Conservation (phyloP, 192 early-diverging fungal genomes). For the Coemansia sp. region DNA sequence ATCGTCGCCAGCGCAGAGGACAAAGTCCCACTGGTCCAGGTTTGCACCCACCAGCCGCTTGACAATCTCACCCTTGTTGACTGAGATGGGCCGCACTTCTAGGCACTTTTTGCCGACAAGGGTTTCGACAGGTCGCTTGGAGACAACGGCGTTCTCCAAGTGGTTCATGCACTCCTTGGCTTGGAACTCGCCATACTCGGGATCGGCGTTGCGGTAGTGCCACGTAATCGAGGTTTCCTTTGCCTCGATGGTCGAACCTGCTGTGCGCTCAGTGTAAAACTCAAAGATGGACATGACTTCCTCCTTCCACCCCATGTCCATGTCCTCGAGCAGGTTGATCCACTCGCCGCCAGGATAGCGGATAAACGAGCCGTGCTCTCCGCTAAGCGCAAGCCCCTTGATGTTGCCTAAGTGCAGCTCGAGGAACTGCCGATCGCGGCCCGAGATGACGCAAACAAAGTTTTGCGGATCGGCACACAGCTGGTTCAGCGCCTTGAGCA, state of each 20-base stretch:
- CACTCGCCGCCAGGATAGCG: constrained; percentile 80
- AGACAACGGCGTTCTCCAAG: constrained; percentile 86
- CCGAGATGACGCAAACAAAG: constrained; percentile 89
- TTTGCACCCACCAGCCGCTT: constrained; percentile 70
- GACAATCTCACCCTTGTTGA: constrained; percentile 98
- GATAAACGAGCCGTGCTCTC: constrained; percentile 96
- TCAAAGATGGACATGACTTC: constrained; percentile 93
- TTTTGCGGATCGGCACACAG: constrained; percentile 82
- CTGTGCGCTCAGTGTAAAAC: constrained; percentile 95
- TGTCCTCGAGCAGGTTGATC: constrained; percentile 70
- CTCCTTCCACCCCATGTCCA: constrained; percentile 92
- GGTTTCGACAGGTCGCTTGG: constrained; percentile 94
- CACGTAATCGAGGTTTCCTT: constrained; percentile 94
- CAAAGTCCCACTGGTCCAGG: constrained; percentile 80
- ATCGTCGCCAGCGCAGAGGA: constrained; percentile 96
- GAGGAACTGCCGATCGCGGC: constrained; percentile 83
- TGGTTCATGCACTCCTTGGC: constrained; percentile 98
- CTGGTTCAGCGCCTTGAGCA: constrained; percentile 73
- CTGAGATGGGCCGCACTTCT: constrained; percentile 88
- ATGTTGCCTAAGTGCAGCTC: constrained; percentile 85
- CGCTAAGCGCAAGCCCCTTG: constrained; percentile 78
- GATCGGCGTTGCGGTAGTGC: constrained; percentile 97
- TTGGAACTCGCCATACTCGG: constrained; percentile 94
- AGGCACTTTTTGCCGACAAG: constrained; percentile 96
- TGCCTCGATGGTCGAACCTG: constrained; percentile 91